Percentiles rank a stretch among this genome's conserved stretches.
Evolutionary conservation across 371 early-diverging fungal genomes (phyloP).

Genomic region (Mortierella sp.): DNA sequence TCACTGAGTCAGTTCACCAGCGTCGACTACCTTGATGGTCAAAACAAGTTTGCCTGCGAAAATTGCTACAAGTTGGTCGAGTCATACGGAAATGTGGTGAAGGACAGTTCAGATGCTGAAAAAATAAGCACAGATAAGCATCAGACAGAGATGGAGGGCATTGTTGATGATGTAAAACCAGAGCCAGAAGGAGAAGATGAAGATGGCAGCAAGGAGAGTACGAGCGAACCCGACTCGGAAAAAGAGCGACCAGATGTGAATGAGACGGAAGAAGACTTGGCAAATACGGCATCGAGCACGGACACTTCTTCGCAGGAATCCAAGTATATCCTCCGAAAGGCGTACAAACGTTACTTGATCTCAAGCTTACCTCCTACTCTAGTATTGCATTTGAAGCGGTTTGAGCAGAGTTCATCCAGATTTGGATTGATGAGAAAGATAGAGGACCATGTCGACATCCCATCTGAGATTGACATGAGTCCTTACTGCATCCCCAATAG

Average conservation of each 20-base stretch:
- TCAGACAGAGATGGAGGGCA: slow-evolving; percentile 4
- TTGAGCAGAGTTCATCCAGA: slow-evolving; percentile 60
- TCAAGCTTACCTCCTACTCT: slow-evolving; percentile 64
- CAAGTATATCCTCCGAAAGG: slow-evolving; percentile 39
- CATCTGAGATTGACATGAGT: slow-evolving; percentile 64
- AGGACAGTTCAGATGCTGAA: neutral
- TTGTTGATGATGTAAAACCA: slow-evolving; percentile 15
- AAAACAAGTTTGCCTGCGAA: slow-evolving; percentile 54
- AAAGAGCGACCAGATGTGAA: neutral
- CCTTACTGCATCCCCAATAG: slow-evolving; percentile 59
- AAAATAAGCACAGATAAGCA: neutral
- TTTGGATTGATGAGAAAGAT: slow-evolving; percentile 52
- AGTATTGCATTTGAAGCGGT: slow-evolving; percentile 71
- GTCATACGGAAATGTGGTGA: neutral
- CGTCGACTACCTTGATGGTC: slow-evolving; percentile 44
- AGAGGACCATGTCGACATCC: slow-evolving; percentile 62
- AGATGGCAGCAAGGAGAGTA: slow-evolving; percentile 12
- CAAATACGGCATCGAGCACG: neutral
- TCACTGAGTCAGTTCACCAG: slow-evolving; percentile 50
- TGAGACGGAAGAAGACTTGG: neutral
- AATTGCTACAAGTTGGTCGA: slow-evolving; percentile 45
- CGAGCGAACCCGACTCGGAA: slow-evolving; percentile 1
- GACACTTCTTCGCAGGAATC: slow-evolving; percentile 4
- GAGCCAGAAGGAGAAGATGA: slow-evolving; percentile 8
- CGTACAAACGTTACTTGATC: slow-evolving; percentile 56